Conservation (phyloP, 306 rosid genomes). For the Neltuma alba region DNA sequence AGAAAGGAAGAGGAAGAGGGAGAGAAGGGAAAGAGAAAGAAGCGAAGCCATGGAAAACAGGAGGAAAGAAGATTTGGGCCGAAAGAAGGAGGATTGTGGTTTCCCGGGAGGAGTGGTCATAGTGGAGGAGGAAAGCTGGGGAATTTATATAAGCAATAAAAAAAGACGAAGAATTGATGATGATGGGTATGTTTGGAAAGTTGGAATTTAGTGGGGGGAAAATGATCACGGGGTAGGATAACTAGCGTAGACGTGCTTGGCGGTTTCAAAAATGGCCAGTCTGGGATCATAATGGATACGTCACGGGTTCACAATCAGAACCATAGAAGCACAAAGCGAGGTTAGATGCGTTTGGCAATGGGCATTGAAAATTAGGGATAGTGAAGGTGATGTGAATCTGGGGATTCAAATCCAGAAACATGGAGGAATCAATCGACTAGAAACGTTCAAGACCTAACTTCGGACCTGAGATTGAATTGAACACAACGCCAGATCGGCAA, state of each 20-base stretch:
- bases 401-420: not conserved
- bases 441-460: too few species aligned
- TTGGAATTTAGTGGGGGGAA: not conserved
- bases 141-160: not conserved
- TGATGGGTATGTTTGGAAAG: not conserved
- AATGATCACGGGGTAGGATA: not conserved
- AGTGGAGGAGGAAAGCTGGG: not conserved
- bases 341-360: not conserved
- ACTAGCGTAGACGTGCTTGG: not conserved
- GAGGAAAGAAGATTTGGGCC: conserved; percentile 43
- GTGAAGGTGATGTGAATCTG: not conserved
- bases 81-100: conserved; percentile 12
- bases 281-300: not conserved
- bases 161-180: not conserved
- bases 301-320: not conserved
- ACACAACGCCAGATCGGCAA: not conserved
- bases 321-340: not conserved
- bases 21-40: conserved; percentile 43
- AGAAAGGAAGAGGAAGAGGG: conserved; percentile 42
- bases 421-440: not conserved
- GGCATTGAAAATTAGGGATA: not conserved
- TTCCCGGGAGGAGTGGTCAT: conserved; percentile 34
- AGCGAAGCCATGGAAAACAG: conserved; percentile 63
- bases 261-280: not conserved
- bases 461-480: not conserved